These are phyloP conservation scores for Venturia effusa DNA, from an alignment of 2,329 filamentous ascomycete genomes.

Conservation along the genomic window DNA sequence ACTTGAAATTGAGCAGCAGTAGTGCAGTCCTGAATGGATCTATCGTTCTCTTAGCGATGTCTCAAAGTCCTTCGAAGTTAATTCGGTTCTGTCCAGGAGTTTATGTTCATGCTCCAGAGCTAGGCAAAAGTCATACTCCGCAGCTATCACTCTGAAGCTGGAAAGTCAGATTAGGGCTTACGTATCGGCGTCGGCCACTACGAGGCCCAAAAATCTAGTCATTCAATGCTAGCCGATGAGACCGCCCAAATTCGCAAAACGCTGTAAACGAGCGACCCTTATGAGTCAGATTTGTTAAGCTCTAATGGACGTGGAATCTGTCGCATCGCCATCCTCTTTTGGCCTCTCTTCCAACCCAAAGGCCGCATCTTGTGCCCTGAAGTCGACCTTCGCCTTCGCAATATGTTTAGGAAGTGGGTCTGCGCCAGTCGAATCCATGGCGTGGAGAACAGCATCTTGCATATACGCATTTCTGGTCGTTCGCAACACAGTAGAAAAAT, in stretches of 20 bases:
- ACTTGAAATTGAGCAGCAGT: too few relatives aligned
- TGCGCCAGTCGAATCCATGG: background rate
- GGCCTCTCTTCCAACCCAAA: slow-evolving; percentile 5
- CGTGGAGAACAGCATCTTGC: background rate
- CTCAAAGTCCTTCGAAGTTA: too few relatives aligned
- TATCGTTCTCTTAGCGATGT: too few relatives aligned
- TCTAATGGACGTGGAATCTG: background rate
- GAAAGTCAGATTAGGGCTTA: background rate
- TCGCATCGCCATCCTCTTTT: background rate
- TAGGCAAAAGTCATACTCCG: background rate
- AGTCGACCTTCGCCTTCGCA: background rate
- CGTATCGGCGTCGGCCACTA: background rate
- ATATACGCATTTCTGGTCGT: slow-evolving; percentile 2
- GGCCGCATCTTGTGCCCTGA: background rate
- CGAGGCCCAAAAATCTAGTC: background rate
- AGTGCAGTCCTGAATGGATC: too few relatives aligned
- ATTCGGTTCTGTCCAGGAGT: too few relatives aligned
- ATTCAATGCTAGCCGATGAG: background rate
- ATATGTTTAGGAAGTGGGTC: background rate
- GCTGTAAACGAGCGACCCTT: background rate
- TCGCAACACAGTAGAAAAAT: slow-evolving; percentile 3
- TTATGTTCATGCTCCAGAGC: background rate
- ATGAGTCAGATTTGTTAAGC: background rate
- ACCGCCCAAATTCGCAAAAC: background rate
- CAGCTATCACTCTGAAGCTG: background rate